Evolutionary conservation across 2,329 filamentous ascomycete genomes (phyloP).

Genomic region (Colletotrichum nymphaeae): DNA sequence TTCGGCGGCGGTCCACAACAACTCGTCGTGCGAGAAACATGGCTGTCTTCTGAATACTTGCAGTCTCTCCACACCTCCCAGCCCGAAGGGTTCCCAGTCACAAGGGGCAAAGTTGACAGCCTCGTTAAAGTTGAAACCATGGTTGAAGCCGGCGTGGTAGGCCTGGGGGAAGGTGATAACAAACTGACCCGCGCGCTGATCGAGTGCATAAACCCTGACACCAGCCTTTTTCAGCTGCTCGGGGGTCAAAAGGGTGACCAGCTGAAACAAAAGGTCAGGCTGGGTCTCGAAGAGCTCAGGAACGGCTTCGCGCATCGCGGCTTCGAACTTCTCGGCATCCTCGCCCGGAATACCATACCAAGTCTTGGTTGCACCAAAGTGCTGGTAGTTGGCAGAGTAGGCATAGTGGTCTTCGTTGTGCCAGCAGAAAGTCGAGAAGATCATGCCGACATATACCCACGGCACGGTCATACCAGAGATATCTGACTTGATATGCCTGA

Average conservation of each 20-base stretch:
- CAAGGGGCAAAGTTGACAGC: conserved; percentile 96
- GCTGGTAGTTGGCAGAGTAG: conserved; percentile 98
- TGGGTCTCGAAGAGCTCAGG: conserved; percentile 97
- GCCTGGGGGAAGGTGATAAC: conserved; percentile 97
- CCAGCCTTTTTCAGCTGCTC: conserved; percentile 94
- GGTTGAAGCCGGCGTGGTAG: conserved; percentile 98
- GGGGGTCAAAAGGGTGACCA: conserved; percentile 95
- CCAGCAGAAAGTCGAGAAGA: conserved; percentile 99
- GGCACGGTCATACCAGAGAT: conserved; percentile 99
- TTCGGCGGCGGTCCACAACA: conserved; percentile 90
- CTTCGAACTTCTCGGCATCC: conserved; percentile 94
- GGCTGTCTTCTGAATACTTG: conserved; percentile 91
- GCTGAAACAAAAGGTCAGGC: conserved; percentile 93
- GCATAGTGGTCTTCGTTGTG: conserved; percentile 99
- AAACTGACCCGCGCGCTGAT: conserved; percentile 94
- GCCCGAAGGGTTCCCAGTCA: conserved; percentile 95
- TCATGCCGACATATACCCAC: conserved; percentile 99
- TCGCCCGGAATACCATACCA: conserved; percentile 98
- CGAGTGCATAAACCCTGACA: conserved; percentile 92
- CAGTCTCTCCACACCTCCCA: conserved; percentile 85
- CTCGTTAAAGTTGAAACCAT: conserved; percentile 99
- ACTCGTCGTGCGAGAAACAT: conserved; percentile 96
- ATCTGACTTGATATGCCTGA: conserved; percentile 97
- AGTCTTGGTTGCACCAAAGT: conserved; percentile 97
- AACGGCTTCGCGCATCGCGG: conserved; percentile 93